Base-by-base conservation (phyloP, 805 yeast genomes). In the Yamadazyma paraphyllophila region DNA sequence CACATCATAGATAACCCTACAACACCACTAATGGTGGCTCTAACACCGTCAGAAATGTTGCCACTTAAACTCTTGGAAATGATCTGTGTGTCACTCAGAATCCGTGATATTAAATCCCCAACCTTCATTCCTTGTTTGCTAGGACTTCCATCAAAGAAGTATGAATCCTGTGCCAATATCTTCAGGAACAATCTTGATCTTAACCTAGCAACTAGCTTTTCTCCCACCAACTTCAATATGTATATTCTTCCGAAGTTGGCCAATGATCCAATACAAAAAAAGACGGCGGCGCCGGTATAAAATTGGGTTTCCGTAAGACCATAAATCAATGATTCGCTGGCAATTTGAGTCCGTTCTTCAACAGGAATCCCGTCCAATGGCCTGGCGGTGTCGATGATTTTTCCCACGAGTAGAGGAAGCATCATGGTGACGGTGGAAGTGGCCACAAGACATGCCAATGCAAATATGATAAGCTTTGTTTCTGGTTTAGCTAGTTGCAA, bases 1-100 rank as follows among this genome's bases (percentile, higher is more conserved):
- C 88, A 72, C 98, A 92, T 92, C 96, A 91, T 89, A 2, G 88
- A 78, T 39, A 91, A 69, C 6, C 97, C 98, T 34, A 88, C 96
- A 39, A 78, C 71, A 1, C 96, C 96, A 56, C 89, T 82, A 15
- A 92, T 80, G 1, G 82, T 62, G 0, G 97, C 83, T 47, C 97
- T 71, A 31, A 90, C 75, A n/a, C 98, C 98, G 61, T 92, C 97
- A 46, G 94, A 84, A 17, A 92, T 76, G 61, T 92, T 91, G 54
- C 86, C 92, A 29, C 97, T 88, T 14, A 92, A 80, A 0, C 96
- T 82, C 57, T 84, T 81, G 6, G 96, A 79, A 11, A 92, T 95
- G 36, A 92, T 81, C 26, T 90, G 88, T 1, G 97, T 86, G 62
- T 92, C 98, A 35, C 88, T 85, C 4, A 94, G 85, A 39, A 92